A percentile compares a stretch with the other conserved stretches of the same genome.
Conservation (phyloP, 768 basidiomycete species). For the Thelephora aurantiotincta region DNA sequence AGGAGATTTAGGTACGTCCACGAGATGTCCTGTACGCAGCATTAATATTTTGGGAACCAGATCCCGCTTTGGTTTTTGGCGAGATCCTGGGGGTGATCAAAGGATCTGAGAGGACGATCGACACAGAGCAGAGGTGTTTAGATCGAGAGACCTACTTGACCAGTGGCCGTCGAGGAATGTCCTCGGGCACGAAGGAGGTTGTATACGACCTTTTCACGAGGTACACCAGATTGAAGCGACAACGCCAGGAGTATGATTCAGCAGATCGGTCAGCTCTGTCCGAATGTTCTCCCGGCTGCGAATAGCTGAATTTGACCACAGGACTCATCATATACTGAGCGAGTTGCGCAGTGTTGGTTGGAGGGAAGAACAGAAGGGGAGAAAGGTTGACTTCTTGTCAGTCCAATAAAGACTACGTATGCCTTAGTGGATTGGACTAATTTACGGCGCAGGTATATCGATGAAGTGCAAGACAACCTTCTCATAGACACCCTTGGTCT, state of each 20-base stretch:
- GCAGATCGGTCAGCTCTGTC: conserved; percentile 36
- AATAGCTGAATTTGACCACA: conserved; percentile 11
- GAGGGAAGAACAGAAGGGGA: conserved; percentile 25
- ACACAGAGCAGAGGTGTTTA: conserved; percentile 23
- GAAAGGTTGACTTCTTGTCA: conserved; percentile 42
- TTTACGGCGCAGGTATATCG: conserved; percentile 45
- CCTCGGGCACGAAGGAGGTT: conserved; percentile 30
- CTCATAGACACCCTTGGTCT: conserved; percentile 47
- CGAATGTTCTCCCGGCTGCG: neutral
- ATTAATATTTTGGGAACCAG: conserved; percentile 17
- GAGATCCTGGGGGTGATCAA: conserved; percentile 56
- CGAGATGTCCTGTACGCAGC: conserved; percentile 14
- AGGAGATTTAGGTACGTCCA: conserved; percentile 44
- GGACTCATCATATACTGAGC: conserved; percentile 37
- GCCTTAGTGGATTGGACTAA: neutral
- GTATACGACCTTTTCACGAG: conserved; percentile 40
- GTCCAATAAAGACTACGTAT: conserved; percentile 1
- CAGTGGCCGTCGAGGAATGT: conserved; percentile 39
- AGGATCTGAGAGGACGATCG: conserved; percentile 42
- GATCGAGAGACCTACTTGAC: conserved; percentile 31
- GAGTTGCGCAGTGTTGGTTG: conserved; percentile 18
- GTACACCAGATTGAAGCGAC: conserved; percentile 35
- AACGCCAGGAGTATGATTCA: conserved; percentile 32
- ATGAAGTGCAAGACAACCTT: conserved; percentile 55
- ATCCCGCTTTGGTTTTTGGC: conserved; percentile 45